Percentiles rank a stretch among this genome's conserved stretches.
phyloP scores from a whole-genome alignment of 345 rosid species.

The Geranium rotundifolium region DNA sequence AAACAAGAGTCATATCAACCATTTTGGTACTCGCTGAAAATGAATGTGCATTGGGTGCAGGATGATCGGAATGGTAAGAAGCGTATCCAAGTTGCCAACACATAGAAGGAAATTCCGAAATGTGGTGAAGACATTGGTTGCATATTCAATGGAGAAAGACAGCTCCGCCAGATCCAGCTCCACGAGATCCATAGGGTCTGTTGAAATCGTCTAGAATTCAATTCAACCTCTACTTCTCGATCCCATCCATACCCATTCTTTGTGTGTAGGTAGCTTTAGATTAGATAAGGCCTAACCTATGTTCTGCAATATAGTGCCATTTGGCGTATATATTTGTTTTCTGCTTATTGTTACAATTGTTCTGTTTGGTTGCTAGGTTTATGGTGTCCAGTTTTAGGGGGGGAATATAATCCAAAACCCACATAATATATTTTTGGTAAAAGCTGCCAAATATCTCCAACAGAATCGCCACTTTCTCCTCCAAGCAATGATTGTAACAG shows the following conservation, averaged over 20 bases:
- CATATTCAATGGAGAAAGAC: constrained; percentile 33
- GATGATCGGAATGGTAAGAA: constrained; percentile 60
- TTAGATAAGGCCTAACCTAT: too few species aligned
- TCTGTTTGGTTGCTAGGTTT: background rate
- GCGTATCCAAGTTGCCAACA: constrained; percentile 58
- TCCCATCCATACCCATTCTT: background rate
- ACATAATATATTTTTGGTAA: background rate
- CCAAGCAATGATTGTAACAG: background rate
- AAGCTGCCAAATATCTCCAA: background rate
- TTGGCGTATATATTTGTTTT: too few species aligned
- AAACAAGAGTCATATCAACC: background rate
- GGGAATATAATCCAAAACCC: background rate
- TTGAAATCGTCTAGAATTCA: constrained; percentile 22
- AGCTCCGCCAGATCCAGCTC: constrained; percentile 24
- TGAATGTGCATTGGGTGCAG: constrained; percentile 17
- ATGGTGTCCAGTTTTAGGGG: background rate
- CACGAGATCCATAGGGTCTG: constrained; percentile 22
- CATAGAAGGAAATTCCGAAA: constrained; percentile 57
- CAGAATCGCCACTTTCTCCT: too few species aligned
- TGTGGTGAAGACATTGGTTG: constrained; percentile 48
- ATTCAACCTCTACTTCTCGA: background rate
- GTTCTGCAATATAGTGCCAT: too few species aligned
- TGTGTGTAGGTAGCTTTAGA: too few species aligned
- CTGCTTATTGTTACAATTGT: background rate
- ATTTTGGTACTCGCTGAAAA: background rate